Conservation (phyloP, 1,139 yeast species). For the Wickerhamomyces sp. region DNA sequence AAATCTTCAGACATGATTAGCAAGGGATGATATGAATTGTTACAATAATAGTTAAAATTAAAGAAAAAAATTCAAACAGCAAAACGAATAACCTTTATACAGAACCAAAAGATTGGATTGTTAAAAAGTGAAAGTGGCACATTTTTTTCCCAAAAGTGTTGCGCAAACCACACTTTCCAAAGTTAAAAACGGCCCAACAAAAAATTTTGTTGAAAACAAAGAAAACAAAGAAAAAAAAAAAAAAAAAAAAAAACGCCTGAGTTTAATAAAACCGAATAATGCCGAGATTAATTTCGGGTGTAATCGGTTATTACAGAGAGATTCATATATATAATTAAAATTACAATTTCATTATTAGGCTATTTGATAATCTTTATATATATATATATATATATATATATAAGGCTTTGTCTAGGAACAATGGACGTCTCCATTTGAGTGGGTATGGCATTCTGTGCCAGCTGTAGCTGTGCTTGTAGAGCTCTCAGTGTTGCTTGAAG, state of each 20-base stretch:
- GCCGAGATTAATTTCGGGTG: no score
- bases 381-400: no score
- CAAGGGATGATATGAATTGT: background rate
- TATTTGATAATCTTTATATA: no score
- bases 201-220: conserved; percentile 2
- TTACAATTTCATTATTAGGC: no score
- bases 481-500: background rate
- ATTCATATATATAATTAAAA: no score
- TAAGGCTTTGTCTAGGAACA: no score
- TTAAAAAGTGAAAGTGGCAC: background rate
- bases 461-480: conserved; percentile 7
- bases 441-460: conserved; percentile 20
- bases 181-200: conserved; percentile 7
- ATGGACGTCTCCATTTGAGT: conserved; percentile 16
- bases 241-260: no score
- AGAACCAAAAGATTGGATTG: background rate
- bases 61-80: background rate
- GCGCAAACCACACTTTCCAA: background rate
- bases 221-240: background rate
- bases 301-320: no score
- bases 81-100: background rate
- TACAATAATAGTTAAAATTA: background rate
- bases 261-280: no score
- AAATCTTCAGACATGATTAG: conserved; percentile 20
- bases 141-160: background rate